Evolutionary conservation across 2,329 filamentous ascomycete genomes (phyloP), one percentile per base, ranked within the genome.

Genomic region (Purpureocillium takamizusanense): DNA sequence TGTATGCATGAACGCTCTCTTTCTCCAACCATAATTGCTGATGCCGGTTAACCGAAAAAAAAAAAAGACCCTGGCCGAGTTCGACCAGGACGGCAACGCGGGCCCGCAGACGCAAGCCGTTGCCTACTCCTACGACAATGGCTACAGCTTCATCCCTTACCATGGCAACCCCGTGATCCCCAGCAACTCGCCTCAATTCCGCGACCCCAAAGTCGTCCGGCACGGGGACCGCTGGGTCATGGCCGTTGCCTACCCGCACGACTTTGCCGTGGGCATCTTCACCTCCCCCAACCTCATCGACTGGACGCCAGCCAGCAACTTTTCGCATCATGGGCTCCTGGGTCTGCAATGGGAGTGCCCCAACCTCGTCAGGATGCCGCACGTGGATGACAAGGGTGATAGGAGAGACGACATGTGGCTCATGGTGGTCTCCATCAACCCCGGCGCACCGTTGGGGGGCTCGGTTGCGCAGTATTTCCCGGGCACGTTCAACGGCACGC

Each of bases 171-270:
- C 79, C 2, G 73, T 83, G 13, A 70, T 83, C 32, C 55, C 65
- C 44, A 69, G 70, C 51, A 63, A 63, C 41, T 66, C 70, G 14
- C 63, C 56, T 6, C 68, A 78, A 44, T 83, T 83, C 60, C 72
- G 79, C 17, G 79, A 83, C 45, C 78, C 80, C 2, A 78, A 82
- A 48, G 76, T 83, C 2, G 63, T 78, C 33, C 74, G 75, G 63
- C 71, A 79, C 44, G 57, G 66, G 2, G 51, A 68, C 31, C 57
- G 64, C 14, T 82, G 78, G 78, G 70, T 77, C 30, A 74, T 77
- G 67, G 65, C 69, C 0, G 46, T 79, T 3, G 62, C 76, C 0
- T 78, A 73, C 40, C 38, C 56, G 0, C 44, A 49, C 6, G 75
- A 78, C 29, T 78, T 74, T 44, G 59, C 63, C 9, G 63, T 83